Conservation (phyloP, 169 alveolate species). For the Plasmodium gallinaceum region DNA sequence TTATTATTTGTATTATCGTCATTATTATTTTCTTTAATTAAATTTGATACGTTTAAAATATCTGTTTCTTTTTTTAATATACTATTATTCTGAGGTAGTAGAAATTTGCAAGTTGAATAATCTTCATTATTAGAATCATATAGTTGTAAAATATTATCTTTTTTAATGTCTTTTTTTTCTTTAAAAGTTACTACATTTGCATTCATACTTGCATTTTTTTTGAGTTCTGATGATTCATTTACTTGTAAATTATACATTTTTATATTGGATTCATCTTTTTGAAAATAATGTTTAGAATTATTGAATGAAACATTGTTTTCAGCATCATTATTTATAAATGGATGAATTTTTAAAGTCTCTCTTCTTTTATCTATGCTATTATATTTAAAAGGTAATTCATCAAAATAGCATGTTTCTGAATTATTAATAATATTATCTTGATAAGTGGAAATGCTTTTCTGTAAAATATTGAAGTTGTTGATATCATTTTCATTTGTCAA, state of each 20-base stretch:
- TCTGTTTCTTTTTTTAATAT: conserved; percentile 1
- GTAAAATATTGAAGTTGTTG: background rate
- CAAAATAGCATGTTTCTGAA: background rate
- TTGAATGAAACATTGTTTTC: background rate
- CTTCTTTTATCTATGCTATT: background rate
- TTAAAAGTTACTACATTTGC: background rate
- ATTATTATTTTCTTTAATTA: conserved; percentile 4
- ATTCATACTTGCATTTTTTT: conserved; percentile 1
- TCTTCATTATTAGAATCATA: conserved; percentile 21
- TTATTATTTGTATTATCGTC: background rate
- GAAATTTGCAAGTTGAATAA: conserved; percentile 24
- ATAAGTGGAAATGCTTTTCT: too few species aligned
- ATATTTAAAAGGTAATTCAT: conserved; percentile 2
- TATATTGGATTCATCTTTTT: background rate
- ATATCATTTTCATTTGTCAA: conserved; percentile 12
- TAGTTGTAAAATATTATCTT: conserved; percentile 16
- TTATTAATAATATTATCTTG: background rate
- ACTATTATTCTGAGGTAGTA: conserved; percentile 10
- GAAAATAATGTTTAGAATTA: background rate
- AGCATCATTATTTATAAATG: background rate
- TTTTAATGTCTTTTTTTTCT: background rate
- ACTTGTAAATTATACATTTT: background rate
- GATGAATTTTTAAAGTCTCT: background rate
- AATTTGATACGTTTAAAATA: background rate
- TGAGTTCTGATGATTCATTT: background rate